Base-by-base conservation (phyloP, 139 green algal species). In the Tetratostichococcus sp. region DNA sequence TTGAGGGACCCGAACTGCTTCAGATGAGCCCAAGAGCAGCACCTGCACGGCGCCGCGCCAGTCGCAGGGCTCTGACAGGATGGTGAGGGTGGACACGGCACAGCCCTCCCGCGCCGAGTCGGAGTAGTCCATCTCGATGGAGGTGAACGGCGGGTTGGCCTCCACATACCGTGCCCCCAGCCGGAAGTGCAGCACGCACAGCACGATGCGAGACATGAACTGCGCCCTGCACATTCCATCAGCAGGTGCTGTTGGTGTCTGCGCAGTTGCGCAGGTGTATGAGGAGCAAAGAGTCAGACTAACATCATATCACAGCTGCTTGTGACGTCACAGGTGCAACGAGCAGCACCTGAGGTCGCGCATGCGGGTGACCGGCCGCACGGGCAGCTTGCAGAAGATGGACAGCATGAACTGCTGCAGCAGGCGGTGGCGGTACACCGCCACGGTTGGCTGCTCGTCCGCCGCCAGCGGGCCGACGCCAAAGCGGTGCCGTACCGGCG, bases 361-460 rank as follows among this genome's bases (percentile, higher is more conserved):
- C 79, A 95, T 86, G 1, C 67, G 86, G 33, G 59, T 85, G 82
- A 97, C 85, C 32, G 87, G 81, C 68, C 79, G 74, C 35, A 98
- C 89, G 35, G 95, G 95, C 57, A 96, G 82, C 89, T 99, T 99
- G 88, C 91, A 95, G 88, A 99, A 98, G 35, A 99, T 75, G 35
- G 84, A 92, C 59, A 99, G 86, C 80, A 89, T 92, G 83, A 97
- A 98, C 67, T 97, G 86, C 82, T 97, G 90, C 79, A 99, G 87
- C 75, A 98, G 91, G 76, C 90, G 87, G 86, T 99, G 96, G 30
- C 89, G 84, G 87, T 98, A 99, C 43, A 99, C 86, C 28, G 69
- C 83, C 11, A 97, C 84, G 19, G 73, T 43, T 2, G 83, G 73
- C 43, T 69, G 22, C 65, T 85, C 75, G 57, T 35, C 71, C 23